Evolutionary conservation across 306 rosid genomes (phyloP).

Genomic region (Mucuna pruriens): DNA sequence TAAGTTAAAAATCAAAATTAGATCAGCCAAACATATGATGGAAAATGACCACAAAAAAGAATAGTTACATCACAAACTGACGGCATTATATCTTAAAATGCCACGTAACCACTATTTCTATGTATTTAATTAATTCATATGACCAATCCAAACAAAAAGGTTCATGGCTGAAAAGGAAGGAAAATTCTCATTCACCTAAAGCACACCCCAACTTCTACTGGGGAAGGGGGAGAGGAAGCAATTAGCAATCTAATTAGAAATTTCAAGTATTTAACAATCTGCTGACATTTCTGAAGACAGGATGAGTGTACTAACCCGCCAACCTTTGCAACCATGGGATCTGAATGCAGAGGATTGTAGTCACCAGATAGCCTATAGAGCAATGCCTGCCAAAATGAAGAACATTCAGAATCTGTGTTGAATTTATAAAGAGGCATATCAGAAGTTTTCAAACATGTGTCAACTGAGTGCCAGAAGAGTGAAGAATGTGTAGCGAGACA

Average conservation of each 20-base stretch:
- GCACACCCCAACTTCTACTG: background rate
- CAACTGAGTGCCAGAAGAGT: background rate
- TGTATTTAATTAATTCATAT: slow-evolving; percentile 7
- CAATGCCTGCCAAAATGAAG: slow-evolving; percentile 78
- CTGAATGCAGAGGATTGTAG: slow-evolving; percentile 94
- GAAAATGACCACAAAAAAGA: slow-evolving; percentile 14
- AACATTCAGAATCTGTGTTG: slow-evolving; percentile 28
- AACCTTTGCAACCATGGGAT: slow-evolving; percentile 77
- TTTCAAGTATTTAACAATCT: slow-evolving; percentile 25
- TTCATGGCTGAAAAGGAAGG: slow-evolving; percentile 11
- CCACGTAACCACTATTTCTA: background rate
- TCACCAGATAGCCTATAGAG: slow-evolving; percentile 90
- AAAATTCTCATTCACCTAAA: slow-evolving; percentile 14
- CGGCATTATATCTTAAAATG: background rate
- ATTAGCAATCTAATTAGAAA: slow-evolving; percentile 16
- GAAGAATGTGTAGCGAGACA: background rate
- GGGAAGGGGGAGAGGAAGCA: background rate
- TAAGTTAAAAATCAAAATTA: slow-evolving; percentile 22
- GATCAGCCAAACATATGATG: background rate
- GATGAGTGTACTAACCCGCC: slow-evolving; percentile 78
- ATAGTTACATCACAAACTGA: background rate
- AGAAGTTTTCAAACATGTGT: slow-evolving; percentile 2
- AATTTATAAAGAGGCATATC: slow-evolving; percentile 16
- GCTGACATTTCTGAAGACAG: slow-evolving; percentile 16
- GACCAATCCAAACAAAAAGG: slow-evolving; percentile 11